Evolutionary conservation across 2,329 filamentous ascomycete species (phyloP).

Genomic region (Coniochaeta sp.): DNA sequence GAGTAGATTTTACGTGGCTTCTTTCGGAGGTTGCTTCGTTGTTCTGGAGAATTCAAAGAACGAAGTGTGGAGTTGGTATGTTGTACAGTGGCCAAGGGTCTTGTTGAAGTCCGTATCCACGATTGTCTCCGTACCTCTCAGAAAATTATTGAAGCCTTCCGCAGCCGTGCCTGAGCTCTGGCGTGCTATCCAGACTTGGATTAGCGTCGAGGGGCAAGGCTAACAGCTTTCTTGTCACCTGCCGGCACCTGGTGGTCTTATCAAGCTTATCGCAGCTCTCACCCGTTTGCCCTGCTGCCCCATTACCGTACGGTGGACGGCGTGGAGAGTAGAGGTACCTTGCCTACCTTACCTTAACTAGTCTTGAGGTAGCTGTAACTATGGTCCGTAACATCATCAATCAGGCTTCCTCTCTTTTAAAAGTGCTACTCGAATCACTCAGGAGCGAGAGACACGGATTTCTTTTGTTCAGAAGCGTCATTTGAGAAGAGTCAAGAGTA

Average conservation of each 20-base stretch:
- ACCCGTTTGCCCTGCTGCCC: too few relatives aligned
- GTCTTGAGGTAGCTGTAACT: too few relatives aligned
- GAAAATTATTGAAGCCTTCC: conserved; percentile 16
- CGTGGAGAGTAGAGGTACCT: too few relatives aligned
- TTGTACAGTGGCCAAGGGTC: conserved; percentile 3
- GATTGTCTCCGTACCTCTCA: conserved; percentile 6
- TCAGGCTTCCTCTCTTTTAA: too few relatives aligned
- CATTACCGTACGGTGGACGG: too few relatives aligned
- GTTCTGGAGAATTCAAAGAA: neutral
- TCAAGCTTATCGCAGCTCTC: too few relatives aligned
- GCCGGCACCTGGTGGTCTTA: neutral
- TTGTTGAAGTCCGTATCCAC: conserved; percentile 4
- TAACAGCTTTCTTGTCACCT: neutral
- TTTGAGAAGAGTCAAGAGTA: too few relatives aligned
- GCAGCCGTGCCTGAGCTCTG: neutral
- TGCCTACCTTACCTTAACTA: too few relatives aligned
- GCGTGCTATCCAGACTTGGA: neutral
- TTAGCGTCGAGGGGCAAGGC: neutral
- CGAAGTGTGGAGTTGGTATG: conserved; percentile 2
- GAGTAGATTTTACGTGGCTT: neutral
- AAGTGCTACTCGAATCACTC: too few relatives aligned
- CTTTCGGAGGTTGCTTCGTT: neutral
- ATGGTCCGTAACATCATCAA: too few relatives aligned
- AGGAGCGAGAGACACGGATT: too few relatives aligned
- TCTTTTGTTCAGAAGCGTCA: too few relatives aligned